These are phyloP conservation scores for Aegilops bicornis DNA, from an alignment of 176 grass and related monocot species.

Conservation along the genomic window DNA sequence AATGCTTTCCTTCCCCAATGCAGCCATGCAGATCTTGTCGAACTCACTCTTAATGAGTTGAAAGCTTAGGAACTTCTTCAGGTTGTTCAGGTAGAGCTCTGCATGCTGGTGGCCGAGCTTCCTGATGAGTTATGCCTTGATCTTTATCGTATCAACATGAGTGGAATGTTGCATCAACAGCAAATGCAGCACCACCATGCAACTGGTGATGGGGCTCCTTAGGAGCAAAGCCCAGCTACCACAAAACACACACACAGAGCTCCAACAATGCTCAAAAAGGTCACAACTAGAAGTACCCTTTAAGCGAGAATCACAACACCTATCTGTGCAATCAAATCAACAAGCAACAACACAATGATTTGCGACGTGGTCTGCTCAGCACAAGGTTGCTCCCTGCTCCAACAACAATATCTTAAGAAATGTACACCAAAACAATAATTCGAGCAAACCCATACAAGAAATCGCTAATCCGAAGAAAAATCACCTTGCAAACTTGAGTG, in stretches of 20 bases:
- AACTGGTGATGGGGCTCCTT: neutral
- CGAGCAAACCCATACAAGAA: neutral
- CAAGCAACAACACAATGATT: neutral
- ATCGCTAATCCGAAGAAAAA: no score
- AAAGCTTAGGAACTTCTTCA: constrained; percentile 38
- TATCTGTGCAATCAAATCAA: constrained; percentile 29
- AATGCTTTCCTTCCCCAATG: constrained; percentile 60
- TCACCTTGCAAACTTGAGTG: no score
- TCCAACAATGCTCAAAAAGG: neutral
- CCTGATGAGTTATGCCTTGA: constrained; percentile 48
- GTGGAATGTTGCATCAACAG: constrained; percentile 31
- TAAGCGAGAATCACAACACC: neutral
- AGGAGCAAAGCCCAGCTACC: constrained; percentile 18
- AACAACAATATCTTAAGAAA: neutral
- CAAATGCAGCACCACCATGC: constrained; percentile 37
- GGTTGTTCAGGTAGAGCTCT: constrained; percentile 40
- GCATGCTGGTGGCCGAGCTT: constrained; percentile 40
- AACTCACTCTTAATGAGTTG: constrained; percentile 54
- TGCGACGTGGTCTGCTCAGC: neutral
- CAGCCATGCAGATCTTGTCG: constrained; percentile 39
- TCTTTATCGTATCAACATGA: constrained; percentile 38
- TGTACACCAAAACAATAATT: neutral
- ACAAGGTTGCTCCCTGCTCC: neutral
- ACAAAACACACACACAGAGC: neutral
- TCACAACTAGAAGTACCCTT: neutral